Evolutionary conservation across 2,329 filamentous ascomycete species (phyloP).

Genomic region (Dichotomopilus funicola): DNA sequence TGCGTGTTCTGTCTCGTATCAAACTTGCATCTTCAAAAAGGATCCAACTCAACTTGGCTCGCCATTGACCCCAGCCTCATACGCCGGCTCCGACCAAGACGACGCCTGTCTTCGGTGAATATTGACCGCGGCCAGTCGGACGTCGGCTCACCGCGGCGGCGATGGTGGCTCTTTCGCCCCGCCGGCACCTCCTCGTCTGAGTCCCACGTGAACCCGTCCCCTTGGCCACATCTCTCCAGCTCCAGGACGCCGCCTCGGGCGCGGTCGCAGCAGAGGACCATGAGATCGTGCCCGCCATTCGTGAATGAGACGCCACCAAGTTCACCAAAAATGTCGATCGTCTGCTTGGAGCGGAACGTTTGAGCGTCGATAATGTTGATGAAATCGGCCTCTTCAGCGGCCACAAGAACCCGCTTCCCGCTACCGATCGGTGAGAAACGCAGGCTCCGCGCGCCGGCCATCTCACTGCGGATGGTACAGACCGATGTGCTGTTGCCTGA

Average conservation of each 20-base stretch:
- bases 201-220: slow-evolving; percentile 29
- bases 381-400: slow-evolving; percentile 69
- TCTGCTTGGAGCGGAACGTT: slow-evolving; percentile 59
- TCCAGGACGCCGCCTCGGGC: slow-evolving; percentile 61
- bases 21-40: slow-evolving; percentile 21
- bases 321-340: slow-evolving; percentile 68
- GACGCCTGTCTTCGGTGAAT: slow-evolving; percentile 19
- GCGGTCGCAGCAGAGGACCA: slow-evolving; percentile 60
- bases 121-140: slow-evolving; percentile 25
- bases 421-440: slow-evolving; percentile 66
- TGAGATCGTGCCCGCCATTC: slow-evolving; percentile 61
- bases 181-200: slow-evolving; percentile 8
- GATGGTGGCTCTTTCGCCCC: slow-evolving; percentile 3
- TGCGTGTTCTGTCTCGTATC: neutral
- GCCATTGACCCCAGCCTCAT: slow-evolving; percentile 19
- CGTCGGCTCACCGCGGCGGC: slow-evolving; percentile 8
- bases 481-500: slow-evolving; percentile 43
- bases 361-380: slow-evolving; percentile 64
- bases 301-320: slow-evolving; percentile 63
- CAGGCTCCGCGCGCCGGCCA: slow-evolving; percentile 63
- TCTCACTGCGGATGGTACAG: slow-evolving; percentile 53
- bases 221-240: slow-evolving; percentile 43
- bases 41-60: slow-evolving; percentile 18
- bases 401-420: slow-evolving; percentile 59
- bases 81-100: slow-evolving; percentile 9